Base-by-base conservation (phyloP, 805 yeast genomes). In the Ogataea pini region DNA sequence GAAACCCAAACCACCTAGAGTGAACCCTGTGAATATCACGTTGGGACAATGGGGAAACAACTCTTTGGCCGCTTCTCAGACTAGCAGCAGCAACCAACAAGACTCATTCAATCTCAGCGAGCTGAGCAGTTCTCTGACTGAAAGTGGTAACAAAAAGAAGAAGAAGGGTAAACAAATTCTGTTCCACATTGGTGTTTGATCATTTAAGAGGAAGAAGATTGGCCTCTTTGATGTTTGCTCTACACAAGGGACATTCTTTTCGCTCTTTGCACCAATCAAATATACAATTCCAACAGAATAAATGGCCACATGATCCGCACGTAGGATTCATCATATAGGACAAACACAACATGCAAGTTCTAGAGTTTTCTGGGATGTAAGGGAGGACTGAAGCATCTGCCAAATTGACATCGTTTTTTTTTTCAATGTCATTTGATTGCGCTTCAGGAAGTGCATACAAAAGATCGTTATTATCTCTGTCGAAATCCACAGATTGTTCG, bases 201-300 rank as follows among this genome's bases (percentile, higher is more conserved):
- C 55, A 76, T 45, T 76, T 70, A 44, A 86, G 62, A 0, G 88
- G 83, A 36, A 89, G 68, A 44, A 89, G 61, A 52, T 82, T 79
- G 63, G 83, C 85, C 57, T 78, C 85, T 24, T 74, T 69, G 43
- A 89, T 77, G 19, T 71, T 75, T 54, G 85, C 94, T 46, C 98
- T 69, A 62, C 98, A 94, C 22, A 94, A 71, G 0, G 99, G 98
- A 63, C 99, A 92, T 61, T 90, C 97, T 0, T 89, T 84, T 44
- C 78, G 76, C 55, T 90, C 96, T 52, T 89, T 74, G 49, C 90
- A 80, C 98, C 98, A 92, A 57, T 87, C 96, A 6, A 82, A 75
- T 4, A 90, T 82, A 64, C 98, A 92, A 6, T 72, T 74, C 97
- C 98, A 92, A 68, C 99, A 92, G 65, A 88, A 92, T 13, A 89